Evolutionary conservation across 1,139 yeast genomes (phyloP).

Genomic region (Blastobotrys persicus): DNA sequence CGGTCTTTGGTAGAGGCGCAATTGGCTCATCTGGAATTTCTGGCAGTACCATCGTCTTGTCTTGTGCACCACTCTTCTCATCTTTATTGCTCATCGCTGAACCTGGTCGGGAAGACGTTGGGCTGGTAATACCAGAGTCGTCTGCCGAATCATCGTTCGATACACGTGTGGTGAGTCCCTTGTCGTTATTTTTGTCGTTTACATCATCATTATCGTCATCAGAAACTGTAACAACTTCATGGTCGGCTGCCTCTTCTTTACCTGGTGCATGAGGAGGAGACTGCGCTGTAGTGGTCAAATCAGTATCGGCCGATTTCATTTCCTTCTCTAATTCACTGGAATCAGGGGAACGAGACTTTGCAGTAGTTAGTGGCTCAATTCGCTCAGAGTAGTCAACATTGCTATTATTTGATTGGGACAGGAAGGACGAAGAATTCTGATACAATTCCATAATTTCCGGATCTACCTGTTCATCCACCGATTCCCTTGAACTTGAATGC

Average conservation of each 20-base stretch:
- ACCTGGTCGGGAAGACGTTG: slow-evolving; percentile 2
- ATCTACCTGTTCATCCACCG: slow-evolving; percentile 16
- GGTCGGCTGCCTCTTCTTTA: background rate
- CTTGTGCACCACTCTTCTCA: background rate
- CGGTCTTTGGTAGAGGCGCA: background rate
- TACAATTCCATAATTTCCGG: slow-evolving; percentile 37
- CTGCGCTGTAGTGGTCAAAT: too few relatives aligned
- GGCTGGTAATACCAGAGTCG: slow-evolving; percentile 1
- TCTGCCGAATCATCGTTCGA: background rate
- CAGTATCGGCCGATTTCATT: too few relatives aligned
- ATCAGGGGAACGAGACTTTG: slow-evolving; percentile 19
- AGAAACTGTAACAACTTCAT: background rate
- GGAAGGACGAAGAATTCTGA: slow-evolving; percentile 31
- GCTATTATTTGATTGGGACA: slow-evolving; percentile 23
- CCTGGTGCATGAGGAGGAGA: background rate
- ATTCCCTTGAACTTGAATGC: background rate
- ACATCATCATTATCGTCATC: background rate
- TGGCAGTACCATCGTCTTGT: slow-evolving; percentile 4
- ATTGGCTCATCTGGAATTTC: slow-evolving; percentile 7
- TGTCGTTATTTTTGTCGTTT: background rate
- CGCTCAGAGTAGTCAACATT: slow-evolving; percentile 23
- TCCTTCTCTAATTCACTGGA: slow-evolving; percentile 4
- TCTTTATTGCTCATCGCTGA: background rate
- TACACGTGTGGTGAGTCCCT: background rate
- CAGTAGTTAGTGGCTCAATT: slow-evolving; percentile 26